phyloP scores from a whole-genome alignment of 2,329 filamentous ascomycete genomes.

The Colletotrichum sp. region DNA sequence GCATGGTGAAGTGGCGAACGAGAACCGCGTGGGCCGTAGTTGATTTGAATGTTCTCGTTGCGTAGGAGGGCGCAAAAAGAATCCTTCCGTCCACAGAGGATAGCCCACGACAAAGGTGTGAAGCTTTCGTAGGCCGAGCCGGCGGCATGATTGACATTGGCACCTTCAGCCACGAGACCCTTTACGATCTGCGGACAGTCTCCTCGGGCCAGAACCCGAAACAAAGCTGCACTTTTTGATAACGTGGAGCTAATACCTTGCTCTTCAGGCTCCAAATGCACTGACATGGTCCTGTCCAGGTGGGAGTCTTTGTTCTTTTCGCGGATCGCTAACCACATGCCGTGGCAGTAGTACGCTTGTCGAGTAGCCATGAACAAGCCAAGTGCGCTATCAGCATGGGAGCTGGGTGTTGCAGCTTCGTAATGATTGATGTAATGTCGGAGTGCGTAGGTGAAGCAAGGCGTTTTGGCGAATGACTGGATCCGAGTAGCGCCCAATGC shows the following conservation, averaged over 20 bases:
- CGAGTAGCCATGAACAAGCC: neutral
- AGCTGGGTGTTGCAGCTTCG: fast-evolving
- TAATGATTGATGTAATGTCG: fast-evolving
- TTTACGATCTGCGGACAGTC: neutral
- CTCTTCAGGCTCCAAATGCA: fast-evolving
- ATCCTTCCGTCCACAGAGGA: fast-evolving
- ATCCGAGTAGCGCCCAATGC: neutral
- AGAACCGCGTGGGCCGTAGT: too few species aligned
- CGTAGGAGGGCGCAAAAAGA: fast-evolving
- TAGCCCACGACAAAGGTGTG: neutral
- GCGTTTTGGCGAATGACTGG: neutral
- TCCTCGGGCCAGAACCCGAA: too few species aligned
- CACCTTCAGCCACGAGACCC: neutral
- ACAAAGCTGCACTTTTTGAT: too few species aligned
- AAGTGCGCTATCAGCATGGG: neutral
- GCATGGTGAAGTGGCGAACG: neutral
- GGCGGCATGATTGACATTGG: fast-evolving
- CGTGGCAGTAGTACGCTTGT: neutral
- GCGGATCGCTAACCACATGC: neutral
- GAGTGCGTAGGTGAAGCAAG: neutral
- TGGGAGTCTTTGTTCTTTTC: fast-evolving
- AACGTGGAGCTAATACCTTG: too few species aligned
- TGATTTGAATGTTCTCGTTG: too few species aligned
- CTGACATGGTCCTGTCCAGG: neutral
- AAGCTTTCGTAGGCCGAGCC: fast-evolving